Conservation (phyloP, 495 filamentous ascomycete species). For the Aspergillus sclerotiicarbonarius region DNA sequence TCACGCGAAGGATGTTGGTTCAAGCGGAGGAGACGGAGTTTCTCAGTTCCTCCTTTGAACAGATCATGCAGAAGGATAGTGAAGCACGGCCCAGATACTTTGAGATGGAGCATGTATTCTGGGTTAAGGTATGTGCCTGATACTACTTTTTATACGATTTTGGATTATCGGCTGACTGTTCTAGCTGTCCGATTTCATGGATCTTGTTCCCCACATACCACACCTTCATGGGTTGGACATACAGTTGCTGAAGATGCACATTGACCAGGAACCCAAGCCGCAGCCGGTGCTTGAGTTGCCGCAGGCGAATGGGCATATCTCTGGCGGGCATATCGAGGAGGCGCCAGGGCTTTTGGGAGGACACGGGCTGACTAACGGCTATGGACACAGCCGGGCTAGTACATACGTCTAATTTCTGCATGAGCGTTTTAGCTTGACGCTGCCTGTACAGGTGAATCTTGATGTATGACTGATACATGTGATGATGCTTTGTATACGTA, state of each 20-base stretch:
- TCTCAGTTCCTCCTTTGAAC: constrained; percentile 36
- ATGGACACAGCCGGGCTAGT: constrained; percentile 41
- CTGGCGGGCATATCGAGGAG: constrained; percentile 22
- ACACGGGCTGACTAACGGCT: constrained; percentile 39
- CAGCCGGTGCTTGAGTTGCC: constrained; percentile 14
- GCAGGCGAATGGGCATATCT: constrained; percentile 36
- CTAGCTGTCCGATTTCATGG: constrained; percentile 72
- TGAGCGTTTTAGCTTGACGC: constrained; percentile 24
- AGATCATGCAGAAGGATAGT: constrained; percentile 45
- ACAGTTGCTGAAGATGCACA: constrained; percentile 47
- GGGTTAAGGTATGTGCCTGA: constrained; percentile 62
- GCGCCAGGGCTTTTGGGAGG: constrained; percentile 22
- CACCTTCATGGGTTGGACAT: constrained; percentile 65
- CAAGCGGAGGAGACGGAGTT: constrained; percentile 42
- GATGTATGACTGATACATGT: constrained; percentile 52
- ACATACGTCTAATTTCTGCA: constrained; percentile 46
- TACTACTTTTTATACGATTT: not conserved
- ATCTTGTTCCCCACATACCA: constrained; percentile 64
- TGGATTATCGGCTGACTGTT: constrained; percentile 31
- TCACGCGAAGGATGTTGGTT: constrained; percentile 50
- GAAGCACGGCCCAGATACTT: constrained; percentile 54
- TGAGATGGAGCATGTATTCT: constrained; percentile 64
- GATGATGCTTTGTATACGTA: constrained; percentile 21
- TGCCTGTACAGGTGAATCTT: constrained; percentile 41
- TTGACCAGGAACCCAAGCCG: constrained; percentile 39